phyloP scores from a whole-genome alignment of 805 yeast species.

The Ogataea salicorniae region DNA sequence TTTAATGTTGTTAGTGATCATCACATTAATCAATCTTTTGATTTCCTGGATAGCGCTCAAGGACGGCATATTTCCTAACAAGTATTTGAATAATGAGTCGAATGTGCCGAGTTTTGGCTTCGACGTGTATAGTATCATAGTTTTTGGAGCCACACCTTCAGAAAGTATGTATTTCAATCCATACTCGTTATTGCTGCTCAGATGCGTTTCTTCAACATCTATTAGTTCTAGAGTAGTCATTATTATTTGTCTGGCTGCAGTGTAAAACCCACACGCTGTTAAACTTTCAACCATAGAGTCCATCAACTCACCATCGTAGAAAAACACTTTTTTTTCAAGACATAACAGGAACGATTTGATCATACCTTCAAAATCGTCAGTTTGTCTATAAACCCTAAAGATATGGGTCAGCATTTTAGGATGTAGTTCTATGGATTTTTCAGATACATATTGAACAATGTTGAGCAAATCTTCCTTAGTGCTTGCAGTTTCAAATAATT shows the following conservation, averaged over 20 bases:
- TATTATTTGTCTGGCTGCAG: neutral
- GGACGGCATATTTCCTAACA: neutral
- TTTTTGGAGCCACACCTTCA: slow-evolving; percentile 1
- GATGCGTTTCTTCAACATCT: neutral
- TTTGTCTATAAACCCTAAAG: neutral
- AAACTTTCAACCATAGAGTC: neutral
- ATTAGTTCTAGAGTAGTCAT: neutral
- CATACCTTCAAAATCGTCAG: neutral
- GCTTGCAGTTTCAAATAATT: neutral
- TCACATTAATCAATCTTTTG: slow-evolving; percentile 1
- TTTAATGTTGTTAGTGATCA: neutral
- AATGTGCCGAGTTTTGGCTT: slow-evolving; percentile 1
- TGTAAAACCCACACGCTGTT: neutral
- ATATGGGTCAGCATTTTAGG: neutral
- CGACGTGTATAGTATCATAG: neutral
- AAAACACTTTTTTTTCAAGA: neutral
- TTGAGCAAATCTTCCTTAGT: neutral
- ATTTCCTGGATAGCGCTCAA: slow-evolving; percentile 1
- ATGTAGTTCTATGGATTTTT: neutral
- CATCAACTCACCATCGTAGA: slow-evolving; percentile 1
- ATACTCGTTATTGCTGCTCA: neutral
- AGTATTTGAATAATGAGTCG: slow-evolving; percentile 4
- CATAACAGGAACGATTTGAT: neutral
- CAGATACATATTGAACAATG: neutral
- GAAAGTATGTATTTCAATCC: neutral